A percentile compares a stretch with the other conserved stretches of the same genome.
Evolutionary conservation across 257 asterid species (phyloP).

Genomic region (Solanum pimpinellifolium): DNA sequence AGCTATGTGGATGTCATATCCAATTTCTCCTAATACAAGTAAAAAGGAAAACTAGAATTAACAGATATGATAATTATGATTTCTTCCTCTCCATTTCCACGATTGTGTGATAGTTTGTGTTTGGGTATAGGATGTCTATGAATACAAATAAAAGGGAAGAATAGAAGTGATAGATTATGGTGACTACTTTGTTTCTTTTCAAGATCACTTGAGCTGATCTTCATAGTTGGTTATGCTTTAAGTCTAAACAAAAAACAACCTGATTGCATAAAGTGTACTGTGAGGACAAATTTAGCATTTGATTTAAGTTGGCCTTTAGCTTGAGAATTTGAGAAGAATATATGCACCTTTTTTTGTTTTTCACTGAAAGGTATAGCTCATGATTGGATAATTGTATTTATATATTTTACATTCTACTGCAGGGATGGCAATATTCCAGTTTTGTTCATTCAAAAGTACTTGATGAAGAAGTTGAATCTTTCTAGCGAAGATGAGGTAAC

Average conservation of each 20-base stretch:
- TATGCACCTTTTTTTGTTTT: not conserved
- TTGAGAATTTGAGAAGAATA: not conserved
- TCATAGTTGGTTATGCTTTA: not conserved
- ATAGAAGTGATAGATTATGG: not conserved
- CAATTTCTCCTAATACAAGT: not conserved
- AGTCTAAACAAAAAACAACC: not conserved
- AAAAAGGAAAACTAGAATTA: not conserved
- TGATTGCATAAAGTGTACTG: not conserved
- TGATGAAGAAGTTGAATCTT: constrained; percentile 72
- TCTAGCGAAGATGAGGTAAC: constrained; percentile 70
- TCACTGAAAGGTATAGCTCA: not conserved
- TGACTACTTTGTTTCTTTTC: not conserved
- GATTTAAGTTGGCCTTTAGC: not conserved
- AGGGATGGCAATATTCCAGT: constrained; percentile 83
- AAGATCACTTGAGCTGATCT: not conserved
- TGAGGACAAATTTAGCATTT: not conserved
- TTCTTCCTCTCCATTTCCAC: not conserved
- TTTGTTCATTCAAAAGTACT: constrained; percentile 69
- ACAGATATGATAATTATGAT: not conserved
- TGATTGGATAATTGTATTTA: not conserved
- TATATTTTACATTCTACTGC: constrained; percentile 7
- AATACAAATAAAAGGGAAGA: not conserved
- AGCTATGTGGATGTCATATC: not conserved
- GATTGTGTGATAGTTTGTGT: not conserved
- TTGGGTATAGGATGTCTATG: not conserved